Evolutionary conservation across 2,329 filamentous ascomycete species (phyloP), one percentile per base, ranked within the genome.

Genomic region (Aspergillus texensis): DNA sequence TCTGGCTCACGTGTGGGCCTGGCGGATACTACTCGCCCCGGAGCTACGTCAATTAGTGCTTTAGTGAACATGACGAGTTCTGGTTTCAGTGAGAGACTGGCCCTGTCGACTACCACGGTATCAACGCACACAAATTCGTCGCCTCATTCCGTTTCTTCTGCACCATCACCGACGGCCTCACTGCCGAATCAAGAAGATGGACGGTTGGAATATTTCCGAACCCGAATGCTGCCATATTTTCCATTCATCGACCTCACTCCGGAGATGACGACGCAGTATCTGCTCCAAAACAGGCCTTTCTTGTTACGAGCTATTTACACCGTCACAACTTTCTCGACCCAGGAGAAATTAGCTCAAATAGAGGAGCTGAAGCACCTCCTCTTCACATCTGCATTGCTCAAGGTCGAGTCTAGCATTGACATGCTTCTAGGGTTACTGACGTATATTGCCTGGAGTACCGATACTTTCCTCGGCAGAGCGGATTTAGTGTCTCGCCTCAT

Each of bases 361-460:
- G 72, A 74, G 26, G 70, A 76, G 46, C 67, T 80, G 43, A 78
- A 78, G 61, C 70, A 39, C 11, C 30, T 68, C 2, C n/a, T 80
- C 6, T 72, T 68, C 26, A 69, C 70, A 53, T 73, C 74, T 12
- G 67, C 71, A 4, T 57, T 78, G 14, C 39, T 75, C 11, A 60
- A 74, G 32, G 69, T 70, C 21, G 64, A 75, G 58, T 74, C 72
- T 45, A 74, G 62, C 58, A 75, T 79, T 3, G 78, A 80, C 62
- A 60, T 80, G 53, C 70, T 80, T 6, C 71, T 78, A 14, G 74
- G 73, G 8, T 21, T 78, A 21, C 65, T 80, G n/a, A 77, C 73
- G 1, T 80, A 77, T 61, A 58, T 79, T 36, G 68, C 76, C 55
- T 79, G 78, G 78, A 76, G 77, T 61, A 75, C 70, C 24, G 75